Conservation (phyloP, 257 asterid species). For the Solanum chilense region DNA sequence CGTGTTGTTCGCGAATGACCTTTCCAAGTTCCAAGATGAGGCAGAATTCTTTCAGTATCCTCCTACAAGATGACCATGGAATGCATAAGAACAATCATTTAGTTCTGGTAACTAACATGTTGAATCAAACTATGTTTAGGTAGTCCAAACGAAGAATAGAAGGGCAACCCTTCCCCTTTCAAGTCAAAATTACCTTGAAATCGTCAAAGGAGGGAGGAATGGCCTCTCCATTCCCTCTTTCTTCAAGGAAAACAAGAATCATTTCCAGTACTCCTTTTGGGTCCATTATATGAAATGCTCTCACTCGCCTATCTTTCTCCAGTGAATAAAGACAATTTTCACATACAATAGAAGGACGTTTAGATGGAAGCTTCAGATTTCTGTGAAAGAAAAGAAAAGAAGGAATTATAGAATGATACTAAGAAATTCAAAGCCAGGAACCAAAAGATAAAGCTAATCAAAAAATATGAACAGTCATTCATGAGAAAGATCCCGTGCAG, state of each 20-base stretch:
- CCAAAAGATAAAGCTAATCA: background rate
- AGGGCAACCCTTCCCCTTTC: background rate
- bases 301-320: slow-evolving; percentile 53
- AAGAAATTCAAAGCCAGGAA: background rate
- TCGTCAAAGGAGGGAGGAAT: slow-evolving; percentile 51
- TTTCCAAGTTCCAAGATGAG: slow-evolving; percentile 79
- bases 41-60: slow-evolving; percentile 37
- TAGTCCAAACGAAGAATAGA: background rate
- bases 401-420: background rate
- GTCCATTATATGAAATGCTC: slow-evolving; percentile 82
- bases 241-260: slow-evolving; percentile 80
- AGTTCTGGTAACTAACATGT: background rate
- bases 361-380: slow-evolving; percentile 86
- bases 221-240: slow-evolving; percentile 37
- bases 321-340: slow-evolving; percentile 83
- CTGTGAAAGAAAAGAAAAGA: slow-evolving; percentile 21
- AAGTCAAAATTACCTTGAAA: slow-evolving; percentile 31
- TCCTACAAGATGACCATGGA: slow-evolving; percentile 32
- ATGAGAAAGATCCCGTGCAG: background rate
- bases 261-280: slow-evolving; percentile 68
- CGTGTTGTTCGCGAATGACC: slow-evolving; percentile 86
- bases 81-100: background rate
- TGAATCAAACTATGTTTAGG: background rate
- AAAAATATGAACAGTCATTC: background rate
- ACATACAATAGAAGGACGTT: slow-evolving; percentile 78